These are phyloP conservation scores for Chrysanthemum makinoi DNA, from an alignment of 129 eudicot genomes.

Conservation along the genomic window DNA sequence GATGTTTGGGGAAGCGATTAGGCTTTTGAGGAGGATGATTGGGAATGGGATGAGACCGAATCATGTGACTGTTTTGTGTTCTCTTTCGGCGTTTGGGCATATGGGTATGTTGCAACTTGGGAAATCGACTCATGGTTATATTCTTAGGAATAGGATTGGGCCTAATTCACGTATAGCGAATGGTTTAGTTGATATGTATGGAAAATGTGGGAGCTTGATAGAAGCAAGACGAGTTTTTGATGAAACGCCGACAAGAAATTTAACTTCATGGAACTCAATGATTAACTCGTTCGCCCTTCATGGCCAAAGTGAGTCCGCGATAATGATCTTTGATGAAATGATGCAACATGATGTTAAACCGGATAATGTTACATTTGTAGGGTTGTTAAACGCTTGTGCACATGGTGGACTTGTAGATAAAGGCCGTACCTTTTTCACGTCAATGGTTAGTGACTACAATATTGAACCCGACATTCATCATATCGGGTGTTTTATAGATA, in stretches of 20 bases:
- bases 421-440: slow-evolving; percentile 53
- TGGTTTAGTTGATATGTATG: slow-evolving; percentile 77
- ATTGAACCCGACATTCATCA: slow-evolving; percentile 80
- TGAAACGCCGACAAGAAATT: slow-evolving; percentile 32
- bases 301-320: slow-evolving; percentile 55
- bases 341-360: slow-evolving; percentile 41
- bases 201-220: slow-evolving; percentile 77
- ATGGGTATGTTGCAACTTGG: slow-evolving; percentile 78
- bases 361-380: slow-evolving; percentile 63
- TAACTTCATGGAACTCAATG: slow-evolving; percentile 78
- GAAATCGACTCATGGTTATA: slow-evolving; percentile 56
- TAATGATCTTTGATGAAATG: slow-evolving; percentile 58
- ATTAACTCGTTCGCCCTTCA: slow-evolving; percentile 61
- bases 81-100: slow-evolving; percentile 69
- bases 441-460: slow-evolving; percentile 46
- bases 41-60: slow-evolving; percentile 45
- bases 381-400: slow-evolving; percentile 67
- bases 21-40: slow-evolving; percentile 59
- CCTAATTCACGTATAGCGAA: slow-evolving; percentile 43
- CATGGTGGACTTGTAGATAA: slow-evolving; percentile 81
- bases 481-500: slow-evolving; percentile 69
- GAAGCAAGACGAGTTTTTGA: slow-evolving; percentile 55
- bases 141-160: slow-evolving; percentile 42
- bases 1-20: slow-evolving; percentile 58
- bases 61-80: slow-evolving; percentile 54